Conservation (phyloP, 805 yeast species). For the Cyberlindnera nakhonratchasimensis region DNA sequence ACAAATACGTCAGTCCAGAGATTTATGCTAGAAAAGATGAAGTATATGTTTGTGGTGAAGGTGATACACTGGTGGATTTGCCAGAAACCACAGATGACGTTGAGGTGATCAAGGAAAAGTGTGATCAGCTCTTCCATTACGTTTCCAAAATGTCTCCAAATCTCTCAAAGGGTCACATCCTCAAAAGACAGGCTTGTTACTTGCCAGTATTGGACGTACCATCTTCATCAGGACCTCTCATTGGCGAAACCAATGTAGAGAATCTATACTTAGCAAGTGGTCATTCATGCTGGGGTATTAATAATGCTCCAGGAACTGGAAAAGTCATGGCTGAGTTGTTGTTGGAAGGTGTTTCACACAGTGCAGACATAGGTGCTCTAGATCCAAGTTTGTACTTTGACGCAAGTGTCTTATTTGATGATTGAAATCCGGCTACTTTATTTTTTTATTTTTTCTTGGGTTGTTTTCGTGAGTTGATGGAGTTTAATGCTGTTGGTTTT, state of each 20-base stretch:
- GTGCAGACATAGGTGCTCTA: conserved; percentile 77
- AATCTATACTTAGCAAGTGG: conserved; percentile 82
- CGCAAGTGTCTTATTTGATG: conserved; percentile 42
- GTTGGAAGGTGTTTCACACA: conserved; percentile 73
- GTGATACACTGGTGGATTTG: conserved; percentile 82
- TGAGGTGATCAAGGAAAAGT: conserved; percentile 78
- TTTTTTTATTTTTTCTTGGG: no score
- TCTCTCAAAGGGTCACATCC: conserved; percentile 67
- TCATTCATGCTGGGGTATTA: conserved; percentile 98
- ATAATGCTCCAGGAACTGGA: conserved; percentile 98
- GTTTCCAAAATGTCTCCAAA: conserved; percentile 74
- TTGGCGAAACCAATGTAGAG: conserved; percentile 88
- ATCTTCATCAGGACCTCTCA: conserved; percentile 85
- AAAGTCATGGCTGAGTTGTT: conserved; percentile 82
- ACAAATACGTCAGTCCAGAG: conserved; percentile 82
- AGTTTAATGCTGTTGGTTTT: no score
- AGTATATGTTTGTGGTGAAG: conserved; percentile 96
- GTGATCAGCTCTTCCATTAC: conserved; percentile 80
- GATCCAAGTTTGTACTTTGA: conserved; percentile 89
- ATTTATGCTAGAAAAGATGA: conserved; percentile 94
- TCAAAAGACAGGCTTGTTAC: conserved; percentile 90
- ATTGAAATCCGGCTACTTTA: conserved; percentile 1
- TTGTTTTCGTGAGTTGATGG: no score
- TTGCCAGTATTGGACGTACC: conserved; percentile 93
- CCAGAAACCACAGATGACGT: conserved; percentile 96